phyloP scores from a whole-genome alignment of 2,329 filamentous ascomycete species.

The Salinomyces thailandicus region DNA sequence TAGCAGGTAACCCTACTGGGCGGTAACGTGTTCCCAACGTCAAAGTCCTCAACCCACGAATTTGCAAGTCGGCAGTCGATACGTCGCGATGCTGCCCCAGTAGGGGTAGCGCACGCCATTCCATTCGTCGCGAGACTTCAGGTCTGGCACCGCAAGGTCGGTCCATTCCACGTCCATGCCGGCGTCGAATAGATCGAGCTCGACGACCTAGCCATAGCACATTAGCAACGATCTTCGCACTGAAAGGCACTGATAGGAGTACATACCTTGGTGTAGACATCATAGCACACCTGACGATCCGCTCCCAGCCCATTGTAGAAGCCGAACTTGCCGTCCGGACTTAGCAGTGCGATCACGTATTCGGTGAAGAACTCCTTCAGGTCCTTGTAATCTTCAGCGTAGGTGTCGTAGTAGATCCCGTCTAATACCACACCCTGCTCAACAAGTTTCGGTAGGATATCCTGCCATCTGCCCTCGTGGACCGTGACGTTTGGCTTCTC shows the following conservation, averaged over 20 bases:
- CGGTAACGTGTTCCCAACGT: no score
- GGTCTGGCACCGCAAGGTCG: constrained; percentile 60
- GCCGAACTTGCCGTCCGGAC: constrained; percentile 46
- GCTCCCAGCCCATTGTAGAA: constrained; percentile 74
- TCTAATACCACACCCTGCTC: constrained; percentile 36
- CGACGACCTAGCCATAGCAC: constrained; percentile 46
- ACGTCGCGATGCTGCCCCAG: constrained; percentile 68
- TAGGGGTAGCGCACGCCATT: constrained; percentile 78
- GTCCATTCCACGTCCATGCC: constrained; percentile 85
- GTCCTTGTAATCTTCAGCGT: constrained; percentile 84
- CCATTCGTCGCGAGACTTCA: constrained; percentile 70
- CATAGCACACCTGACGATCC: constrained; percentile 85
- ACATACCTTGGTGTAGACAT: constrained; percentile 72
- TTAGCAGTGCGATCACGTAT: constrained; percentile 68
- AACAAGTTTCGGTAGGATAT: constrained; percentile 36
- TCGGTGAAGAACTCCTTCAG: constrained; percentile 82
- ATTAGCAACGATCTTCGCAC: neutral
- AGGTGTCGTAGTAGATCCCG: constrained; percentile 87
- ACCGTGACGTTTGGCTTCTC: constrained; percentile 39
- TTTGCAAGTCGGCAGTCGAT: constrained; percentile 62
- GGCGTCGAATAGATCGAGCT: constrained; percentile 81
- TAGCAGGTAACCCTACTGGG: no score
- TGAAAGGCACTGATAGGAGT: neutral
- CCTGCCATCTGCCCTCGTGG: constrained; percentile 41
- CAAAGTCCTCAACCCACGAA: constrained; percentile 64